Evolutionary conservation across 1,284 basidiomycete genomes (phyloP).

Genomic region (Crucibulum cyathiforme): DNA sequence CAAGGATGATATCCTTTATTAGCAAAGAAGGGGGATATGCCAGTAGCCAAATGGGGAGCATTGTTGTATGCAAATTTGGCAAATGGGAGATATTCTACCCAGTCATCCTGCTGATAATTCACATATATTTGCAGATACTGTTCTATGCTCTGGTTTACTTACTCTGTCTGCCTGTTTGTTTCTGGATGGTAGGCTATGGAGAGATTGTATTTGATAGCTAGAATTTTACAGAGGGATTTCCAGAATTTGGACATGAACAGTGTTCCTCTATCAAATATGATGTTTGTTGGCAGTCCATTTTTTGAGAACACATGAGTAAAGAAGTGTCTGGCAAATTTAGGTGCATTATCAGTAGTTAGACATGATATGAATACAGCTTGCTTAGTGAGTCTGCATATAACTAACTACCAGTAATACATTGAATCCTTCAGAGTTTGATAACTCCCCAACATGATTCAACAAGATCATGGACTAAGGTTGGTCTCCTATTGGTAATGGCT

Average conservation of each 20-base stretch:
- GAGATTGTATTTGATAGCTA: conserved; percentile 27
- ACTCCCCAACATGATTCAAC: conserved; percentile 42
- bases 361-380: conserved; percentile 29
- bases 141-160: conserved; percentile 43
- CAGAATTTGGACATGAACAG: conserved; percentile 41
- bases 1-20: conserved; percentile 2
- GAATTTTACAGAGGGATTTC: conserved; percentile 22
- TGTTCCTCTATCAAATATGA: conserved; percentile 43
- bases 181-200: conserved; percentile 42
- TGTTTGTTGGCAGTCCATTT: conserved; percentile 37
- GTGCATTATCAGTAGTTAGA: conserved; percentile 32
- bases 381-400: conserved; percentile 42
- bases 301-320: conserved; percentile 34
- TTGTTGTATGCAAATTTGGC: conserved; percentile 44
- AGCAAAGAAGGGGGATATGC: conserved; percentile 19
- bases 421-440: conserved; percentile 39
- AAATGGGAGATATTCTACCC: conserved; percentile 38
- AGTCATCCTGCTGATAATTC: conserved; percentile 43
- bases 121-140: conserved; percentile 30
- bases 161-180: conserved; percentile 43
- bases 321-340: conserved; percentile 23
- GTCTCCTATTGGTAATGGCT: conserved; percentile 28
- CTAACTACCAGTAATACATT: conserved; percentile 44
- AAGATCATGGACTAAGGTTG: conserved; percentile 37
- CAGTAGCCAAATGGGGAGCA: conserved; percentile 25